Percentiles rank a stretch among this genome's conserved stretches.
Conservation (phyloP, 2,329 filamentous ascomycete species). For the Fusarium sp. region DNA sequence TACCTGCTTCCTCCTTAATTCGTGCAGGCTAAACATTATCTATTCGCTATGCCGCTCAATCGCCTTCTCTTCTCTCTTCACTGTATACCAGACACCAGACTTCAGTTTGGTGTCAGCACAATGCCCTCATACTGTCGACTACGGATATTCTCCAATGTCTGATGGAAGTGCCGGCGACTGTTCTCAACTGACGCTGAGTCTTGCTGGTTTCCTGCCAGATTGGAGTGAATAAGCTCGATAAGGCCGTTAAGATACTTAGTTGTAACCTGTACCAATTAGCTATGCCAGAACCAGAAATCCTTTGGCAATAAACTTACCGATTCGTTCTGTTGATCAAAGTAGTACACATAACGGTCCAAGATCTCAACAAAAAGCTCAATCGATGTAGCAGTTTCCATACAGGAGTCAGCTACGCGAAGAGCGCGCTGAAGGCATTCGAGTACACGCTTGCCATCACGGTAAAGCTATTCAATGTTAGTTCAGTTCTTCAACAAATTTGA, state of each 20-base stretch:
- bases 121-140: slow-evolving; percentile 94
- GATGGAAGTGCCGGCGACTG: slow-evolving; percentile 92
- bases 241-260: slow-evolving; percentile 98
- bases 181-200: slow-evolving; percentile 87
- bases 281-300: not conserved
- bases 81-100: not conserved
- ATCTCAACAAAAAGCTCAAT: slow-evolving; percentile 99
- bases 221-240: slow-evolving; percentile 98
- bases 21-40: slow-evolving; percentile 46
- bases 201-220: slow-evolving; percentile 86
- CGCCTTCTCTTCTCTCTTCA: slow-evolving; percentile 21
- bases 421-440: slow-evolving; percentile 96
- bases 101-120: slow-evolving; percentile 72
- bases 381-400: slow-evolving; percentile 97
- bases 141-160: slow-evolving; percentile 93
- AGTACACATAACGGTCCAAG: slow-evolving; percentile 97
- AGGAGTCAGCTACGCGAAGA: slow-evolving; percentile 95
- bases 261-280: slow-evolving; percentile 71
- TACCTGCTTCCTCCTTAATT: slow-evolving; percentile 36
- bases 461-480: slow-evolving; percentile 72
- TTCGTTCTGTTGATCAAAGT: slow-evolving; percentile 99
- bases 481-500: slow-evolving; percentile 1
- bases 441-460: slow-evolving; percentile 96
- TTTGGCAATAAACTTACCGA: slow-evolving; percentile 68
- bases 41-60: slow-evolving; percentile 44